Evolutionary conservation across 805 yeast species (phyloP).

Genomic region (Candida ulmi): DNA sequence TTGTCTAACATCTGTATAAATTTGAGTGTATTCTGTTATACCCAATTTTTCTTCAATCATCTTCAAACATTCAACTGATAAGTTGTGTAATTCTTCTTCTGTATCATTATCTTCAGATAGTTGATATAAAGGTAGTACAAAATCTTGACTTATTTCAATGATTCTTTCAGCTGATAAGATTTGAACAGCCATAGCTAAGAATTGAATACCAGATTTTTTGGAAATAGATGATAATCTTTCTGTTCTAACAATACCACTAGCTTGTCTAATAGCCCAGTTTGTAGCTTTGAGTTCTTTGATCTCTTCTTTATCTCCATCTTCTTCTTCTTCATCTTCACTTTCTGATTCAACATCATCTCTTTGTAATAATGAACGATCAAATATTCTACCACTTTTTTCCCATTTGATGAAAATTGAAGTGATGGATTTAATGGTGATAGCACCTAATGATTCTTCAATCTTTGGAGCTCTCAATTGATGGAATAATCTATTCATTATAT

Average conservation of each 20-base stretch:
- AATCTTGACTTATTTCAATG: conserved; percentile 36
- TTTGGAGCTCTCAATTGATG: conserved; percentile 82
- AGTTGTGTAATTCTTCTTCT: conserved; percentile 37
- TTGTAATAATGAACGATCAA: conserved; percentile 20
- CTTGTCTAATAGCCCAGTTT: conserved; percentile 60
- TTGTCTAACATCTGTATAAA: conserved; percentile 61
- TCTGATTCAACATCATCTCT: conserved; percentile 10
- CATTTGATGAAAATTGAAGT: conserved; percentile 57
- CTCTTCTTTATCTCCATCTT: conserved; percentile 17
- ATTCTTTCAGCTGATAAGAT: conserved; percentile 39
- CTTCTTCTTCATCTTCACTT: conserved; percentile 22
- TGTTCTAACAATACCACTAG: conserved; percentile 58
- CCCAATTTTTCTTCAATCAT: conserved; percentile 68
- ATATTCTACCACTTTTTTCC: conserved; percentile 39
- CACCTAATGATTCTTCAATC: conserved; percentile 56
- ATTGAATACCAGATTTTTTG: conserved; percentile 65
- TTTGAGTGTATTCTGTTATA: conserved; percentile 55
- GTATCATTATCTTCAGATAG: conserved; percentile 41
- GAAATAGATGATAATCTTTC: conserved; percentile 54
- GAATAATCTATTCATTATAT: conserved; percentile 58
- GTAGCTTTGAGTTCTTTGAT: conserved; percentile 29
- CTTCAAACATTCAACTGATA: conserved; percentile 62
- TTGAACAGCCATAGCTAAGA: conserved; percentile 60
- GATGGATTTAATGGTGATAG: conserved; percentile 61
- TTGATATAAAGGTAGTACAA: conserved; percentile 49